These are phyloP conservation scores for Bipolaris cookei DNA, from an alignment of 2,329 filamentous ascomycete species.

Conservation along the genomic window DNA sequence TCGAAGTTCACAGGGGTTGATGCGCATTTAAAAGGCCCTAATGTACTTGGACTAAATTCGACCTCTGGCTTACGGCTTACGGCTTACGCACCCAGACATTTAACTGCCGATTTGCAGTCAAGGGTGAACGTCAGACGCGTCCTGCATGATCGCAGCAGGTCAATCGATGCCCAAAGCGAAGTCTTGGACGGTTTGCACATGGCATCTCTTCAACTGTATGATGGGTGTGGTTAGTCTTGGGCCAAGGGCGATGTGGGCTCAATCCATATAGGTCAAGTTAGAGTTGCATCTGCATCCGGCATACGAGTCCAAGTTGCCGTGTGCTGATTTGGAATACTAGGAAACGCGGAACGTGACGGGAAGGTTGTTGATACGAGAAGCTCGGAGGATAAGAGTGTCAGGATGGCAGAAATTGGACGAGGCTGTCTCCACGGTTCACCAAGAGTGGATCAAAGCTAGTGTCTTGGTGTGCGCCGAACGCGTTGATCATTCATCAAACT, in stretches of 20 bases:
- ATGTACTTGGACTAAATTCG: background rate
- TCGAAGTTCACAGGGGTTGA: background rate
- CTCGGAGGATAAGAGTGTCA: background rate
- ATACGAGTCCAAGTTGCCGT: background rate
- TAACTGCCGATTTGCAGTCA: background rate
- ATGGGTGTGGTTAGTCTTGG: background rate
- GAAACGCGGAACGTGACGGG: background rate
- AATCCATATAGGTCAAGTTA: background rate
- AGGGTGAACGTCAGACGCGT: background rate
- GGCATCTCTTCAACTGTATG: background rate
- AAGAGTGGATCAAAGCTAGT: background rate
- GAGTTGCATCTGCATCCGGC: background rate
- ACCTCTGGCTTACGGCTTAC: background rate
- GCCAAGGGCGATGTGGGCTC: background rate
- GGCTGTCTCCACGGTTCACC: background rate
- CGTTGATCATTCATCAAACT: background rate
- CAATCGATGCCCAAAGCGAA: background rate
- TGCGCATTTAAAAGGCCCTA: constrained; percentile 1
- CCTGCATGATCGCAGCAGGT: background rate
- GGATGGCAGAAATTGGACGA: background rate
- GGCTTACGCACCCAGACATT: background rate
- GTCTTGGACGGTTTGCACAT: background rate
- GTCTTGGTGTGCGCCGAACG: background rate
- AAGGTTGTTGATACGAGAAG: background rate
- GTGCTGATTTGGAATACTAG: background rate